Base-by-base conservation (phyloP, 345 rosid genomes). In the Pistacia vera region DNA sequence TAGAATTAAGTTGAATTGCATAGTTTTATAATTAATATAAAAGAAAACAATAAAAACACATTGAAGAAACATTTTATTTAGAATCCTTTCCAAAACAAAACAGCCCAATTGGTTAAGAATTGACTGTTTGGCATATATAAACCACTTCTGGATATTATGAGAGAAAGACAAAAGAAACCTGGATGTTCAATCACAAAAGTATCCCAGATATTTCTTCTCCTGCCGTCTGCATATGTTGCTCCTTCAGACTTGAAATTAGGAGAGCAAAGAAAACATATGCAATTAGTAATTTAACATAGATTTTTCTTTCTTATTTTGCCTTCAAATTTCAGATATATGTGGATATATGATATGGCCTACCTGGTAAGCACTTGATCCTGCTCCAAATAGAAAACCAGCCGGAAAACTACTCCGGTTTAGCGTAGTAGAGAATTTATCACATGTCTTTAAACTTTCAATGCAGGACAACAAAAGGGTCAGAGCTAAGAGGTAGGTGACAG, bases 191-290 rank as follows among this genome's bases (percentile, higher is more conserved):
- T 18, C 22, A 64, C 61, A 65, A 52, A 79, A 56, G 66, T 57
- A 54, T 83, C 85, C 85, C 85, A 83, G 8, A 83, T 77, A 63
- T 83, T 76, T 4, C 76, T 80, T 5, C 69, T 68, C 41, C 73
- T 83, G 5, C 83, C 81, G 38, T 80, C 81, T 49, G 4, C 10
- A 20, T n/a, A 14, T 14, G 83, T 46, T 52, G 83, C 82, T 38
- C 85, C 83, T 77, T 83, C 85, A 33, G 33, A 63, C 83, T 83
- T 56, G 17, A 61, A 67, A 35, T 38, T 41, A 41, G 2, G 30
- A 60, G 11, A 28, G 8, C 7, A 38, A 8, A 12, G 28, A 30
- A 30, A 48, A 22, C 41, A 49, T 2, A 13, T 25, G 36, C 16
- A 18, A 17, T 71, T 2, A 25, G 20, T 11, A 46, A 18, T n/a